These are phyloP conservation scores for Colletotrichum sp. DNA, from an alignment of 2,329 filamentous ascomycete species.

Conservation along the genomic window DNA sequence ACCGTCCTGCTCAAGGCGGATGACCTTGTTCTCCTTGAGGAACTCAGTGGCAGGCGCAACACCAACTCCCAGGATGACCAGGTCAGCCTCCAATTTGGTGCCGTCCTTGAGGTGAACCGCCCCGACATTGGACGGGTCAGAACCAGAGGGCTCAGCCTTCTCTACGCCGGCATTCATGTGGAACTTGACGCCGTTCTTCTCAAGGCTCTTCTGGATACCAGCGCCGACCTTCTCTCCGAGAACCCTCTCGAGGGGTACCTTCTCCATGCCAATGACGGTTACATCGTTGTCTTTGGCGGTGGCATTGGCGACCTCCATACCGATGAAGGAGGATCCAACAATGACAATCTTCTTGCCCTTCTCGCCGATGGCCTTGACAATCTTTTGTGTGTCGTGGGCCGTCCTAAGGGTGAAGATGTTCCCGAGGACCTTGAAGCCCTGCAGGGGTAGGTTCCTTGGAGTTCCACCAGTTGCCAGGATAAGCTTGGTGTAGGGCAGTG, in stretches of 20 bases:
- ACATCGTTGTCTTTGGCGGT: constrained; percentile 81
- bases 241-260: constrained; percentile 81
- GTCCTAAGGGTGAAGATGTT: constrained; percentile 89
- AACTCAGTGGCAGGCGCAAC: constrained; percentile 87
- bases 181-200: constrained; percentile 90
- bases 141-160: constrained; percentile 75
- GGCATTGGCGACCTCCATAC: constrained; percentile 95
- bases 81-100: constrained; percentile 81
- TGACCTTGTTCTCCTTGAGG: constrained; percentile 71
- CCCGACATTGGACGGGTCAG: constrained; percentile 76
- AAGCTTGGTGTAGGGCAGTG: constrained; percentile 83
- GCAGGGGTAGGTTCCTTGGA: constrained; percentile 76
- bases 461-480: constrained; percentile 88
- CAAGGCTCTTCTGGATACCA: constrained; percentile 79
- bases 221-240: constrained; percentile 83
- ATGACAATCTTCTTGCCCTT: constrained; percentile 92
- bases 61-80: constrained; percentile 91
- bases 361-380: constrained; percentile 79
- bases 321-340: constrained; percentile 94
- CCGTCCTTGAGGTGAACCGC: constrained; percentile 85
- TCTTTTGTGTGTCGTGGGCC: constrained; percentile 78
- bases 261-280: constrained; percentile 87
- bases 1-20: constrained; percentile 82
- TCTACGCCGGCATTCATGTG: constrained; percentile 81
- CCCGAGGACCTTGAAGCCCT: constrained; percentile 82